Base-by-base conservation (phyloP, 2,329 filamentous ascomycete species). In the Tolypocladium nubicola region DNA sequence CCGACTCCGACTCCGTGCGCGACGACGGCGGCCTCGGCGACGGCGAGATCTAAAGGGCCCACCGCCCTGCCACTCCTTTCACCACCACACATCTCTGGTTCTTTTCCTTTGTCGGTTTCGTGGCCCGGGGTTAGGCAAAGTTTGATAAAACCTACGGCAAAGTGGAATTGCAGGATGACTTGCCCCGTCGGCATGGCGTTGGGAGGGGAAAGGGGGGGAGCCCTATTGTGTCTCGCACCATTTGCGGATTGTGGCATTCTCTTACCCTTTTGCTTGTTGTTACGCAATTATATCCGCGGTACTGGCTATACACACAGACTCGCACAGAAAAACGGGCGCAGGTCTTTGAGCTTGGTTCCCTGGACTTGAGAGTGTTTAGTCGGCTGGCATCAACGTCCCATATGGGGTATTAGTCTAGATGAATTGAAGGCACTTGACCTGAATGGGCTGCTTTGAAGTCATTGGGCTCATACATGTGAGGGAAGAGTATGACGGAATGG, bases 31-130 rank as follows among this genome's bases (percentile, higher is more conserved):
- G 62, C 43, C 63, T 66, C 23, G 62, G 63, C 4, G 71, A 75
- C 16, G 74, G 72, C 47, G 74, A 76, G 62, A 67, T 71, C 57
- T 76, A 59, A 54, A 2, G 7, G 43, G 10, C 38, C 13, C 3
- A 11, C n/a, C 19, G 11, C 16, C n/a, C 40, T 21, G 40, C 40
- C 40, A 21, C 19, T 11, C n/a, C n/a, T 41, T 41, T 41, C 40
- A 2, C 10, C 19, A 4, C 19, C 30, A 33, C 10, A 7, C 30
- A 37, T 35, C 47, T 7, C 14, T 37, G 30, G 11, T 21, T 37
- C 10, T 10, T 37, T 52, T 37, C 30, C 14, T 52, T 52, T 52
- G 47, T 52, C 47, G 30, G 47, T 11, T 52, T 21, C 6, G 47
- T 35, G 30, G 19, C 16, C 19, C 19, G 35, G 9, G 19, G 9